phyloP scores from a whole-genome alignment of 768 basidiomycete species.

The Aureoboletus auriporus region DNA sequence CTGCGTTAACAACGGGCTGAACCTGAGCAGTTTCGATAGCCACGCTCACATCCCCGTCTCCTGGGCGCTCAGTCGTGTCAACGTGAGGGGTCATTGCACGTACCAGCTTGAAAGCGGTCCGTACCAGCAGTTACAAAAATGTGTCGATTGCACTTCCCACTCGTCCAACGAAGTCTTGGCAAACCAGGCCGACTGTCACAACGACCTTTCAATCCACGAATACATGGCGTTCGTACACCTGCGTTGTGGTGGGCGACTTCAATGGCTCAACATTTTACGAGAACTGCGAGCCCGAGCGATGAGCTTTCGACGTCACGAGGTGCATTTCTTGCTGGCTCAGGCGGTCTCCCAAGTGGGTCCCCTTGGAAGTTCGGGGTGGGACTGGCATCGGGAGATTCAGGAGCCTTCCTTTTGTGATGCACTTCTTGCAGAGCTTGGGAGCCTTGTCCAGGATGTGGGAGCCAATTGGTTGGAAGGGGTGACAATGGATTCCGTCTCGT shows the following conservation, averaged over 20 bases:
- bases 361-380: slow-evolving; percentile 34
- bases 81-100: slow-evolving; percentile 27
- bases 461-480: slow-evolving; percentile 38
- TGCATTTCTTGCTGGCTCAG: slow-evolving; percentile 36
- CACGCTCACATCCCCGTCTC: slow-evolving; percentile 9
- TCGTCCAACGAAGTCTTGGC: slow-evolving; percentile 42
- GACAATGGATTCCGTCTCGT: slow-evolving; percentile 30
- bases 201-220: slow-evolving; percentile 41
- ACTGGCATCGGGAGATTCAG: slow-evolving; percentile 40
- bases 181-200: slow-evolving; percentile 38
- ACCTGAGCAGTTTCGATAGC: slow-evolving; percentile 28
- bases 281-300: slow-evolving; percentile 38
- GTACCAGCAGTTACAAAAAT: slow-evolving; percentile 36
- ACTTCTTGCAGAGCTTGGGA: slow-evolving; percentile 13
- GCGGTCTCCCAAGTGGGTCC: slow-evolving; percentile 29
- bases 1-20: slow-evolving; percentile 33
- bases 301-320: slow-evolving; percentile 35
- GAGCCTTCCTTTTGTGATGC: slow-evolving; percentile 31
- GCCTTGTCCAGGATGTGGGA: slow-evolving; percentile 30
- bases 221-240: slow-evolving; percentile 40
- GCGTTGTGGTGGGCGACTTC: slow-evolving; percentile 40
- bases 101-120: slow-evolving; percentile 27
- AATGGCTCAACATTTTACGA: slow-evolving; percentile 48
- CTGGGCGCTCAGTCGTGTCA: slow-evolving; percentile 3
- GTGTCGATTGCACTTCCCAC: slow-evolving; percentile 35